These are phyloP conservation scores for Aspergillus vadensis DNA, from an alignment of 2,329 filamentous ascomycete species.

Conservation along the genomic window DNA sequence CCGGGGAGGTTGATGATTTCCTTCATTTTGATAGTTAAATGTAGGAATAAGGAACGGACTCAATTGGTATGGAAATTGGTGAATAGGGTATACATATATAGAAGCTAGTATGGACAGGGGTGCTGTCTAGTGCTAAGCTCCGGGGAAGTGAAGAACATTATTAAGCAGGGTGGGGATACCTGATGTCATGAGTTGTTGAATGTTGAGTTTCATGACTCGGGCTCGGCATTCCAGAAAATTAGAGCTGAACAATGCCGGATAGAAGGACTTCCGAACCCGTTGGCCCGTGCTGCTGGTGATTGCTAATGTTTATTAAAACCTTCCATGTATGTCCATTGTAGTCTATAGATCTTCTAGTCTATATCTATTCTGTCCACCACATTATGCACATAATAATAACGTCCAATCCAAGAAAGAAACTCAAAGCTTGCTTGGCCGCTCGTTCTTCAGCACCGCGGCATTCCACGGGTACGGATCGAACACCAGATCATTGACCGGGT, in stretches of 20 bases:
- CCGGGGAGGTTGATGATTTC: constrained; percentile 12
- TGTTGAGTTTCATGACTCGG: neutral
- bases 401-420: neutral
- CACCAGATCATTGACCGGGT: constrained; percentile 71
- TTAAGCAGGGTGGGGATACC: neutral
- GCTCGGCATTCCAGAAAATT: neutral
- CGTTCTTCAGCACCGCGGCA: constrained; percentile 62
- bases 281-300: neutral
- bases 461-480: constrained; percentile 72
- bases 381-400: neutral
- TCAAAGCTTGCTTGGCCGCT: constrained; percentile 42
- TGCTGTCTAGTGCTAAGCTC: too few species aligned
- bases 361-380: neutral
- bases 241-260: neutral
- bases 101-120: too few species aligned
- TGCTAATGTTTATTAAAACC: neutral
- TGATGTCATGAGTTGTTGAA: constrained; percentile 1
- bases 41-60: neutral
- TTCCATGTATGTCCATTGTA: neutral
- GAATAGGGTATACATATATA: neutral
- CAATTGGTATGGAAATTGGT: neutral
- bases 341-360: constrained; percentile 6
- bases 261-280: neutral
- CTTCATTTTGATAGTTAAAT: constrained; percentile 13
- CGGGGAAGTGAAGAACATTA: neutral